Conservation (phyloP, 1,139 yeast genomes). For the Kodamaea ohmeri region DNA sequence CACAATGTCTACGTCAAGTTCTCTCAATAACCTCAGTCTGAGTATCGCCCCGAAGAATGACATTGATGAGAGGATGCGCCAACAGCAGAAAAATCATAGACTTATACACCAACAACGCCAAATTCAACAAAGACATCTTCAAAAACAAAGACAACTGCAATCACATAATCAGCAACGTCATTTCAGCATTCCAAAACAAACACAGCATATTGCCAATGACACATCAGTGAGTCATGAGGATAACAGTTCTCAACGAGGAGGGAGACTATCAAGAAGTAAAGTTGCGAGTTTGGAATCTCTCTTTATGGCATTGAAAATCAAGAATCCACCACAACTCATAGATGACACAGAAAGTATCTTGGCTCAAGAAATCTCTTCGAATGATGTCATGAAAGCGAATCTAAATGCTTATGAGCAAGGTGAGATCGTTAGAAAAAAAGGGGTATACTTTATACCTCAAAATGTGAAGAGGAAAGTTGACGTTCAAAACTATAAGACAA, state of each 20-base stretch:
- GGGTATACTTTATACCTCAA: constrained; percentile 38
- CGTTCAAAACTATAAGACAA: constrained; percentile 42
- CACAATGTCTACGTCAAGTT: constrained; percentile 5
- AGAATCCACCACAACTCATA: constrained; percentile 6
- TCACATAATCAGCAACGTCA: not conserved
- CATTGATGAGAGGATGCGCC: constrained; percentile 10
- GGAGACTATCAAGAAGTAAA: too few species aligned
- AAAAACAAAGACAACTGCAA: not conserved
- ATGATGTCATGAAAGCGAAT: constrained; percentile 5
- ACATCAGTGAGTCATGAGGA: too few species aligned
- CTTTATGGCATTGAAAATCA: constrained; percentile 7
- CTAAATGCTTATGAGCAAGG: constrained; percentile 53
- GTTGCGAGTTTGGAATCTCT: constrained; percentile 4
- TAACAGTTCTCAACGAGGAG: too few species aligned
- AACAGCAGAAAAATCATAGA: constrained; percentile 11
- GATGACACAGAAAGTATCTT: constrained; percentile 10
- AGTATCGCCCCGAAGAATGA: not conserved
- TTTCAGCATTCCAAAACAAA: not conserved
- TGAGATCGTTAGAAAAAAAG: constrained; percentile 44
- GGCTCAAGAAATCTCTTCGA: constrained; percentile 9
- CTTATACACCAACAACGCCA: constrained; percentile 12
- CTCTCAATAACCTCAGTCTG: constrained; percentile 4
- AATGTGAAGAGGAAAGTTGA: constrained; percentile 32
- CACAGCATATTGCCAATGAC: too few species aligned
- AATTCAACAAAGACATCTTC: not conserved